Conservation (phyloP, 1,139 yeast species). For the Tardiomyces blankii region DNA sequence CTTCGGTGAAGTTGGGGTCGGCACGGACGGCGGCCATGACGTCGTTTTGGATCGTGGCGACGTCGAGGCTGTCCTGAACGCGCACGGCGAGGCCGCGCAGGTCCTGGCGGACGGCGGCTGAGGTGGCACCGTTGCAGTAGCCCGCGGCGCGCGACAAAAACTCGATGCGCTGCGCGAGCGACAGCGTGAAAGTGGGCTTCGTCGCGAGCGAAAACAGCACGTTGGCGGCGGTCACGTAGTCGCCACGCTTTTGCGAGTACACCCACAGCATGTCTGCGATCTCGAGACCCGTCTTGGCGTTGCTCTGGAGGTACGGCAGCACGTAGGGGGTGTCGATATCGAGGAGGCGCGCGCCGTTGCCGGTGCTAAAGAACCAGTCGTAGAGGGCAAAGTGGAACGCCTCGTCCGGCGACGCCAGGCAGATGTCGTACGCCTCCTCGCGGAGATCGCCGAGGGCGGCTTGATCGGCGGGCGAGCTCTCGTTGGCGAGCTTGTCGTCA, state of each 20-base stretch:
- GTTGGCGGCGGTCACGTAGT: slow-evolving; percentile 72
- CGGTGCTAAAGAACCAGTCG: slow-evolving; percentile 82
- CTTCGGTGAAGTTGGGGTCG: slow-evolving; percentile 47
- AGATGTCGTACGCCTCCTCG: slow-evolving; percentile 62
- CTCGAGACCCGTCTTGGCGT: slow-evolving; percentile 53
- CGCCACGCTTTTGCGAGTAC: slow-evolving; percentile 74
- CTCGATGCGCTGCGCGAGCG: slow-evolving; percentile 69
- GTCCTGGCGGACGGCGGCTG: slow-evolving; percentile 65
- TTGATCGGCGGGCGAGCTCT: slow-evolving; percentile 40
- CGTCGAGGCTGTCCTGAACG: slow-evolving; percentile 75
- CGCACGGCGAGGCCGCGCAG: slow-evolving; percentile 59
- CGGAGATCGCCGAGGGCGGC: slow-evolving; percentile 24
- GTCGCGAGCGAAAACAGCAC: slow-evolving; percentile 65
- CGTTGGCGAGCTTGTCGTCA: slow-evolving; percentile 50
- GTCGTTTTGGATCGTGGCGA: slow-evolving; percentile 84
- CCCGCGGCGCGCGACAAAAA: slow-evolving; percentile 88
- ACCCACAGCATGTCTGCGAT: slow-evolving; percentile 82
- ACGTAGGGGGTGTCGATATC: slow-evolving; percentile 76
- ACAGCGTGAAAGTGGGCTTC: slow-evolving; percentile 53
- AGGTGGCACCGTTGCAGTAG: slow-evolving; percentile 76
- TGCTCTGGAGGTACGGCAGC: slow-evolving; percentile 64
- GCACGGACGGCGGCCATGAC: slow-evolving; percentile 45
- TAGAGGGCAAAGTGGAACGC: slow-evolving; percentile 83
- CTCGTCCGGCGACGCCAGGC: slow-evolving; percentile 66
- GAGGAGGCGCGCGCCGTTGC: slow-evolving; percentile 63